Conservation (phyloP, 2,329 filamentous ascomycete species). For the Aureobasidium sp. region DNA sequence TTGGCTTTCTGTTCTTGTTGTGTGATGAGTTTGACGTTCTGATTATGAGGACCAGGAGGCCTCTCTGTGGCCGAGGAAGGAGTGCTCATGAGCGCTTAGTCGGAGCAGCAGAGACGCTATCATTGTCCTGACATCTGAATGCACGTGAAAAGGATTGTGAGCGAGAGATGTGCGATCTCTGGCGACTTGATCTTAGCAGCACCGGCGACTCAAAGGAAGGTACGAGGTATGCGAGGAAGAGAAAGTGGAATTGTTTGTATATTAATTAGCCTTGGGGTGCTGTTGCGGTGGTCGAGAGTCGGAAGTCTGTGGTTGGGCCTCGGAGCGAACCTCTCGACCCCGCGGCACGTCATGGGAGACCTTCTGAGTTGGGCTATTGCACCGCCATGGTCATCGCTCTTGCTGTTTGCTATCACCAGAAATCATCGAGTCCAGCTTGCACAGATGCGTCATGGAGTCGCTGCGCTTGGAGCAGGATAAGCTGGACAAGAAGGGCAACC, state of each 20-base stretch:
- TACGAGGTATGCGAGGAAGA: not conserved
- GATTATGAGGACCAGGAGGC: conserved; percentile 10
- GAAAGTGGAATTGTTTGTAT: not conserved
- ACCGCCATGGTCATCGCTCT: not conserved
- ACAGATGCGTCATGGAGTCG: conserved; percentile 43
- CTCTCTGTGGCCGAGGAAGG: conserved; percentile 3
- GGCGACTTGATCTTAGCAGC: not conserved
- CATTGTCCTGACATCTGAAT: conserved; percentile 5
- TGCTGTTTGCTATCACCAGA: not conserved
- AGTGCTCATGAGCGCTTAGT: conserved; percentile 10
- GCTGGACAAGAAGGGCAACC: conserved; percentile 60
- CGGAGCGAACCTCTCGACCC: conserved; percentile 1
- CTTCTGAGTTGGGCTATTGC: not conserved
- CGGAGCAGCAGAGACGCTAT: not conserved
- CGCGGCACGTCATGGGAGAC: not conserved
- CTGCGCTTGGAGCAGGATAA: conserved; percentile 68
- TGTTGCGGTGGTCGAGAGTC: not conserved
- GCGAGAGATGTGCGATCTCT: not conserved
- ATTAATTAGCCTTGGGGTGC: not conserved
- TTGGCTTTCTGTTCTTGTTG: not conserved
- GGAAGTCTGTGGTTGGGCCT: not conserved
- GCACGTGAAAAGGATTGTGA: not conserved
- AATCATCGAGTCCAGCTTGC: not conserved
- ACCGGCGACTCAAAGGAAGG: not conserved
- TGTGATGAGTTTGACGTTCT: not conserved